Percentiles rank a stretch among this genome's conserved stretches.
phyloP scores from a whole-genome alignment of 495 filamentous ascomycete genomes.

The Hypoxylon trugodes region DNA sequence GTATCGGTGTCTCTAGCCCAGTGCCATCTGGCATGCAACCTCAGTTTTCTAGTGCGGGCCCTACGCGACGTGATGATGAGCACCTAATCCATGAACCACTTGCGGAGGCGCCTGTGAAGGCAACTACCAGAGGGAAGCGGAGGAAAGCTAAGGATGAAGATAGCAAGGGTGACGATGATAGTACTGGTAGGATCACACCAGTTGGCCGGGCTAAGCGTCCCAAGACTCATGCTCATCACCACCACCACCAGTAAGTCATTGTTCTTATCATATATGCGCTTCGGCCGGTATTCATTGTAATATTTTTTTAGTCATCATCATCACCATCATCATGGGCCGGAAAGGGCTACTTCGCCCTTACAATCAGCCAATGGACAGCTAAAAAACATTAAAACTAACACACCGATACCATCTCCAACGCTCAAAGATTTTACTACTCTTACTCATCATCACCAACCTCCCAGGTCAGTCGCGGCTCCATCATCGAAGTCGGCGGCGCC shows the following conservation, averaged over 20 bases:
- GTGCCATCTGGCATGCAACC: conserved; percentile 58
- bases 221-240: conserved; percentile 68
- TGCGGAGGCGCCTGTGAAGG: conserved; percentile 43
- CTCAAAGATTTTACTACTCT: conserved; percentile 54
- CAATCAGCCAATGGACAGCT: conserved; percentile 51
- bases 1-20: conserved; percentile 58
- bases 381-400: conserved; percentile 54
- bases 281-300: conserved; percentile 41
- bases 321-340: conserved; percentile 76
- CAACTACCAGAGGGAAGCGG: conserved; percentile 61
- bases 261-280: conserved; percentile 21
- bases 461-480: conserved; percentile 46
- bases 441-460: conserved; percentile 52
- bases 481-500: conserved; percentile 47
- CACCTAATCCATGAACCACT: conserved; percentile 47
- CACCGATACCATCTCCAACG: conserved; percentile 66
- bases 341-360: conserved; percentile 62
- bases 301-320: conserved; percentile 65
- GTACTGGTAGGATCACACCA: conserved; percentile 61
- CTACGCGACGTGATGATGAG: conserved; percentile 58
- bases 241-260: conserved; percentile 66
- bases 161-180: conserved; percentile 65
- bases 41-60: conserved; percentile 50
- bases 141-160: conserved; percentile 69
- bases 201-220: conserved; percentile 65